Base-by-base conservation (phyloP, 345 rosid genomes). In the Gossypium arboreum region DNA sequence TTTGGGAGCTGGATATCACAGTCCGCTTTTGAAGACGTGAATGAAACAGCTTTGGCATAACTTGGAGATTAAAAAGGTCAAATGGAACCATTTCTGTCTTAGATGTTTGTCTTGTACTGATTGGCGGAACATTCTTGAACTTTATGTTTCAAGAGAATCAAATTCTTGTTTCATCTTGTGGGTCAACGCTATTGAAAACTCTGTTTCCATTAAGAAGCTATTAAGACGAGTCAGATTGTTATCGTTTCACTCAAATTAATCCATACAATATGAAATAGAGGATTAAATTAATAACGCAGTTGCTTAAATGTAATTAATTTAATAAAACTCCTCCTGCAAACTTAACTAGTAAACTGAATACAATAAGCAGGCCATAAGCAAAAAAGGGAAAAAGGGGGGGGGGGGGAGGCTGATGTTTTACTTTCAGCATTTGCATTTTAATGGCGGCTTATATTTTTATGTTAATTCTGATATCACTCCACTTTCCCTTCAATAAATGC, bases 11-110 rank as follows among this genome's bases (percentile, higher is more conserved):
- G 34, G 65, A 7, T 6, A 39, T n/a, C 45, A 20, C 20, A 57
- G 34, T 56, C 65, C 62, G 22, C 2, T 20, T 20, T 4, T 41
- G 27, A 2, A 57, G 64, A 56, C 50, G 7, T 56, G 57, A 55
- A 71, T 71, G 55, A 34, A 70, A 70, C 11, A 45, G 54, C 22
- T 63, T 17, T 39, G 55, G n/a, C 45, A 22, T 66, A 44, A 45
- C 18, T 66, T 20, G 34, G 65, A 66, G n/a, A 20, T 45, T 34
- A 34, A 11, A 44, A 43, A 54, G 22, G 54, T 45, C 71, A 55
- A 12, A 39, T 55, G 18, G 75, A 72, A 41, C 75, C 51, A 57
- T 41, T 15, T 72, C 43, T 57, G 63, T 73, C 75, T 10, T 58
- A 2, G 55, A 72, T 59, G 71, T 25, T 61, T 73, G 68, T 61